Evolutionary conservation across 75 land plant genomes (phyloP), one percentile per base, ranked within the genome.

Genomic region (Pseudotsuga menziesii): DNA sequence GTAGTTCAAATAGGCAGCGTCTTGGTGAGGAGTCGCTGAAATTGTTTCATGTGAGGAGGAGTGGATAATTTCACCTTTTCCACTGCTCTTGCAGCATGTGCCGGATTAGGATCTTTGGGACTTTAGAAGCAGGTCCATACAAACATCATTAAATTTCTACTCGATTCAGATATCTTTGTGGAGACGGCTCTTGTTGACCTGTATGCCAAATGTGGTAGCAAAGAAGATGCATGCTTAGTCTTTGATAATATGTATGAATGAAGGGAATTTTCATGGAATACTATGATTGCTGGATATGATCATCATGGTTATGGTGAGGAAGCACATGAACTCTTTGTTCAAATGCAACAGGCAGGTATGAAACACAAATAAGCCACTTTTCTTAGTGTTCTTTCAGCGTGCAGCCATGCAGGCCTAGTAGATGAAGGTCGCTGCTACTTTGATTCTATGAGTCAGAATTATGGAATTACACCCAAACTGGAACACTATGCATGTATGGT

Each of bases 271-370:
- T 75, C 89, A 2, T 84, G 89, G 89, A 88, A 83, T 55, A 36
- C 87, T 3, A 84, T 88, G 74, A 81, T 88, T 64, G 71, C 85
- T 12, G 89, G 87, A 8, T 88, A 82, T 80, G 89, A 82, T 0
- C 82, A 79, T 76, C 79, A 88, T 76, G 87, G 89, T 23, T 35
- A 78, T 32, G 83, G 85, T 55, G 79, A 80, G 9, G 44, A 58
- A 22, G 83, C 89, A 55, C 57, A 83, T 0, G 22, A 17, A 19
- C 71, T 72, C 3, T 87, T 83, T 74, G 4, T 52, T 44, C 20
- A 78, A 26, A 87, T 87, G 86, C 70, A 77, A 62, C 20, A 72
- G 57, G 66, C 56, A 41, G 82, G 81, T 39, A 27, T 58, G 4
- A 58, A 73, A 52, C 90, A 83, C 8, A 81, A 85, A 67, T 82